phyloP scores from a whole-genome alignment of 108 stramenopile species.

The Cyclotella distinguenda region DNA sequence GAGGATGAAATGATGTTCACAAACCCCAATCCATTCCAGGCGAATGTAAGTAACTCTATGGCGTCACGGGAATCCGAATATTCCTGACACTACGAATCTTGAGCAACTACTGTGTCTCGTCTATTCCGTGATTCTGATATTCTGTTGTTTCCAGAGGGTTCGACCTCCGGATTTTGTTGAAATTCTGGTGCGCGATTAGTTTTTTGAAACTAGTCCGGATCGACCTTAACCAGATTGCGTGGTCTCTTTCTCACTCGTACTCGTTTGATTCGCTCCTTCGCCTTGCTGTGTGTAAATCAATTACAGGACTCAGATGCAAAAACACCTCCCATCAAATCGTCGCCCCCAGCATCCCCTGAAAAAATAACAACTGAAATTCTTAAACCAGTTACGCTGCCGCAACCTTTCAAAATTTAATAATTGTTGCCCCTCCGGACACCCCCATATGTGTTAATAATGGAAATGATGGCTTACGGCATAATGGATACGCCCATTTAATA shows the following conservation, averaged over 20 bases:
- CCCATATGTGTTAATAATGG: too few species aligned
- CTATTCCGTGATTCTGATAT: too few species aligned
- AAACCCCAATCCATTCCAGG: conserved; percentile 26
- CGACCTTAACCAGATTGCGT: too few species aligned
- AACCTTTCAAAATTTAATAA: conserved; percentile 39
- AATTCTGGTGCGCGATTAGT: too few species aligned
- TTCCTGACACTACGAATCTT: too few species aligned
- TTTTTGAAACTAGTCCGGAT: too few species aligned
- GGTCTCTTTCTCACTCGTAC: neutral
- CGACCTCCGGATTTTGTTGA: too few species aligned
- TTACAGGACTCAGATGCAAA: neutral
- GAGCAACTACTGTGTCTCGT: too few species aligned
- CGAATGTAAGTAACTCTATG: conserved; percentile 29
- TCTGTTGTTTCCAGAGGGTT: neutral
- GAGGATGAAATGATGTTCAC: conserved; percentile 50
- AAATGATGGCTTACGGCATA: too few species aligned
- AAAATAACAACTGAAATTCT: conserved; percentile 12
- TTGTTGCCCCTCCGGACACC: neutral
- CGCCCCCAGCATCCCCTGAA: conserved; percentile 31
- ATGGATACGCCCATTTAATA: too few species aligned
- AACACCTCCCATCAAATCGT: conserved; percentile 16
- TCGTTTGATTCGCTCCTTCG: neutral
- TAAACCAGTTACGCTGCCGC: conserved; percentile 31
- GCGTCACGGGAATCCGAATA: neutral
- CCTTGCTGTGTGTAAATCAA: neutral